Conservation (phyloP, 768 basidiomycete genomes). For the Gymnopilus junonius region DNA sequence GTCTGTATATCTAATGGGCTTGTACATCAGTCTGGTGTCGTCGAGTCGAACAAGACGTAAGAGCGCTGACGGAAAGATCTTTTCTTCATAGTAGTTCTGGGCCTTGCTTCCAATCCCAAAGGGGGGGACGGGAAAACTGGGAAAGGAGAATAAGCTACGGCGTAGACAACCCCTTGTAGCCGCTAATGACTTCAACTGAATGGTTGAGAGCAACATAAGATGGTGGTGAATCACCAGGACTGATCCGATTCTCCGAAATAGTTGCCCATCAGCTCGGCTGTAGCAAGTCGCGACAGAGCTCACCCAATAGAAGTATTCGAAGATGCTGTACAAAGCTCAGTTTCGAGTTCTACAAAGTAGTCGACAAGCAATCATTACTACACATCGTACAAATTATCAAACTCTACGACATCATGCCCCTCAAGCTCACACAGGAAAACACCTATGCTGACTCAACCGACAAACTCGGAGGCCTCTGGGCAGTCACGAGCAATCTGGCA, state of each 20-base stretch:
- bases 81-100: constrained; percentile 81
- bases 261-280: neutral
- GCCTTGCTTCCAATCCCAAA: constrained; percentile 43
- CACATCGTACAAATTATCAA: neutral
- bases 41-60: constrained; percentile 4
- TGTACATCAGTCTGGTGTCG: constrained; percentile 3
- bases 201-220: constrained; percentile 19
- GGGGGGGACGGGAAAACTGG: constrained; percentile 50
- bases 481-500: constrained; percentile 69
- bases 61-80: constrained; percentile 79
- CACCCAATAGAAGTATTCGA: neutral
- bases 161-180: constrained; percentile 10
- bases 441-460: constrained; percentile 37
- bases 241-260: neutral
- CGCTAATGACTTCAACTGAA: constrained; percentile 8
- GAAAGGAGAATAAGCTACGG: constrained; percentile 53
- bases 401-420: neutral
- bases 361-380: neutral
- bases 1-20: constrained; percentile 65
- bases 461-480: constrained; percentile 58
- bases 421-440: neutral
- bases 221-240: neutral
- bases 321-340: too few species aligned
- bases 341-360: neutral
- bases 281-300: neutral